Conservation (phyloP, 2,329 filamentous ascomycete species). For the Didymella pinodella region DNA sequence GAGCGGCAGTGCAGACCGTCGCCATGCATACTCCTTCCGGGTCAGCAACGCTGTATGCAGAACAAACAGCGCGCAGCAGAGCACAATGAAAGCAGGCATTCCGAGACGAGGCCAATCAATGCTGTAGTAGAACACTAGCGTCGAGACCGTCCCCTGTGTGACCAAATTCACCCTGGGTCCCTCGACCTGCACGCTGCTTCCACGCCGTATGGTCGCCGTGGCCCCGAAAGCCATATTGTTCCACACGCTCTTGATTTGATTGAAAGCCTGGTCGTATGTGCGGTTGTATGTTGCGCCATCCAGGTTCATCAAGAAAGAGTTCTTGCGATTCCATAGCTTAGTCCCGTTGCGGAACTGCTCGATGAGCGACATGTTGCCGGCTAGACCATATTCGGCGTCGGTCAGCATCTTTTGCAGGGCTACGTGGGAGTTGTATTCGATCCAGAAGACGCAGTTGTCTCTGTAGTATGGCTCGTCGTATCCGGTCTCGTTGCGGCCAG, state of each 20-base stretch:
- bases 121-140: not conserved
- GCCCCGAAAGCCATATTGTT: not conserved
- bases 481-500: not conserved
- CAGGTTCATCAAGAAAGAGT: not conserved
- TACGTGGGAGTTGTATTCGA: not conserved
- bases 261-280: no score
- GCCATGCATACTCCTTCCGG: not conserved
- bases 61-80: not conserved
- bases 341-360: not conserved
- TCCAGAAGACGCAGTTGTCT: not conserved
- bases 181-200: not conserved
- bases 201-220: not conserved
- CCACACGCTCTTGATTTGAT: not conserved
- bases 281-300: not conserved
- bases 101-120: not conserved
- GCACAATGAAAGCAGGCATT: not conserved
- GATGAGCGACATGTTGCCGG: not conserved
- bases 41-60: not conserved
- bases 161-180: not conserved
- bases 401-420: not conserved
- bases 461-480: not conserved
- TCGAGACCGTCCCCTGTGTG: not conserved
- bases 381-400: not conserved
- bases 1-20: not conserved
- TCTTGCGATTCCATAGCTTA: not conserved